Evolutionary conservation across 306 rosid genomes (phyloP), one percentile per base, ranked within the genome.

Genomic region (Cucumis melo): DNA sequence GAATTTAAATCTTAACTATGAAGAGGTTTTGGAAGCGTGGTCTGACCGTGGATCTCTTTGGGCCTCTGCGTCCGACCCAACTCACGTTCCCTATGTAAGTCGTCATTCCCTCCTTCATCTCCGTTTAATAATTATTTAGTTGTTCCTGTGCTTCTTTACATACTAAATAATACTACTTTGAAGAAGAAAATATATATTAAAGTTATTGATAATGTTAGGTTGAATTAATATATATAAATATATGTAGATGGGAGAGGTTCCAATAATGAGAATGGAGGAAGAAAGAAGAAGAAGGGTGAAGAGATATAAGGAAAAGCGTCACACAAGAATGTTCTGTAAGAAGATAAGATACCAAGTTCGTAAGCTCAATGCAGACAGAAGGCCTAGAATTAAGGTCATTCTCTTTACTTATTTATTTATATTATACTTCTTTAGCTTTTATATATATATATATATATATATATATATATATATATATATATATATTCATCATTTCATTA

Each of bases 181-280:
- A n/a, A n/a, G n/a, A n/a, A n/a, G n/a, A n/a, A 1, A 27, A 27
- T 27, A 27, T n/a, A 27, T 27, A 27, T 27, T 2, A 27, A 27
- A 27, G 29, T 27, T 27, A 27, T 27, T 27, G 29, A 27, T 27
- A 27, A 27, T 27, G 36, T 32, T 27, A 2, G 2, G 32, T 27
- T 32, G 36, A 32, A 32, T 32, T n/a, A n/a, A 32, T 32, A 32
- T 32, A 32, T 32, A 32, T 4, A 3, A 2, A 3, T 32, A 3
- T 32, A 3, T 32, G 5, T 16, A 51, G 98, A 87, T 86, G 90
- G 92, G 96, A 73, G 92, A 92, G 80, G 96, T 92, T 76, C 98
- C 96, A 23, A 78, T 3, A 32, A 32, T 32, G 2, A 27, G 84
- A 38, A 68, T 86, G 85, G 90, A 86, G 84, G 94, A 87, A 76